Evolutionary conservation across 768 basidiomycete species (phyloP).

Genomic region (Lactarius pseudohatsudake): DNA sequence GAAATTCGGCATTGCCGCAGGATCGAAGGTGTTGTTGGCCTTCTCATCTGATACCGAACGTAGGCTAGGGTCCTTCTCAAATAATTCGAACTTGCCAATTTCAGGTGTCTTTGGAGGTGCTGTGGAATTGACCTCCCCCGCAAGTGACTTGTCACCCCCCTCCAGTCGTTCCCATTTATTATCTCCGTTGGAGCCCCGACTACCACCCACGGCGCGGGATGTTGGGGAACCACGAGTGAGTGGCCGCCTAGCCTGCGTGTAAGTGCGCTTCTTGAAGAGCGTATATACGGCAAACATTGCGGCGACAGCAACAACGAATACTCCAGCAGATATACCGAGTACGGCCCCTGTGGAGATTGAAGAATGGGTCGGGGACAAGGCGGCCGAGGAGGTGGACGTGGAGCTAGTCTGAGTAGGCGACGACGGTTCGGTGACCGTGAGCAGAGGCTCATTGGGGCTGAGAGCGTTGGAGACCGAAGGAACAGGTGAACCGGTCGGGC

Average conservation of each 20-base stretch:
- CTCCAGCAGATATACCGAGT: conserved; percentile 22
- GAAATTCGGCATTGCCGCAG: conserved; percentile 28
- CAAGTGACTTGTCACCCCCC: not conserved
- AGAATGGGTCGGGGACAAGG: not conserved
- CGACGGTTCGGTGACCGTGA: conserved; percentile 1
- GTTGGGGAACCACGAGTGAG: conserved; percentile 14
- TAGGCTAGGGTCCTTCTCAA: conserved; percentile 28
- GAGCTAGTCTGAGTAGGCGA: not conserved
- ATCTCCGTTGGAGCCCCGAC: not conserved
- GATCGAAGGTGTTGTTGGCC: conserved; percentile 23
- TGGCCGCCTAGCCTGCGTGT: conserved; percentile 1
- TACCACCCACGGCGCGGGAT: not conserved
- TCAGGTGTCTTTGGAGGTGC: conserved; percentile 6
- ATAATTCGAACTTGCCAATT: conserved; percentile 18
- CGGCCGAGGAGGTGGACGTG: not conserved
- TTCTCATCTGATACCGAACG: conserved; percentile 26
- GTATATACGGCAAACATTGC: conserved; percentile 20
- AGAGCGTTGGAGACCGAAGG: conserved; percentile 6
- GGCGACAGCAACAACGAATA: conserved; percentile 14
- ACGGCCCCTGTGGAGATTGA: conserved; percentile 25
- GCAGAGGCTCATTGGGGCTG: not conserved
- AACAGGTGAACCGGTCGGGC: not conserved
- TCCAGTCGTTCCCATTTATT: conserved; percentile 17
- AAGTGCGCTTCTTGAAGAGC: conserved; percentile 14
- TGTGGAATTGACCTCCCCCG: not conserved